Base-by-base conservation (phyloP, 2,329 filamentous ascomycete genomes). In the Scedosporium apiospermum region DNA sequence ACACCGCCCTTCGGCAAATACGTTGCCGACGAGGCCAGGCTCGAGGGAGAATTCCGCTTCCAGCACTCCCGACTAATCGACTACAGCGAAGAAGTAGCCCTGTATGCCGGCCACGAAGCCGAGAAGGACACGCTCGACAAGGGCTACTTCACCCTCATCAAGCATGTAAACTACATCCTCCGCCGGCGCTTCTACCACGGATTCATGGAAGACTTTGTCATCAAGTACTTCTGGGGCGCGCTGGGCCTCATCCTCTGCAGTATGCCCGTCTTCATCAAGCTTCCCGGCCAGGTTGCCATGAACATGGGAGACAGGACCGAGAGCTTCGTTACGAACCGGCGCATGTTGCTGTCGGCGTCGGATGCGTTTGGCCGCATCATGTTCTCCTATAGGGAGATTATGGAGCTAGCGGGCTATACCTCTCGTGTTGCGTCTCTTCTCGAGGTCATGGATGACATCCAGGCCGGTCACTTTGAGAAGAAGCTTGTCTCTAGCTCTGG, bases 191-290 rank as follows among this genome's bases (percentile, higher is more conserved):
- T 99, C 73, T 98, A 98, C 74, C 93, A 99, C 73, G 93, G 93
- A n/a, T 88, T 99, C 70, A 97, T 98, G 93, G 95, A 99, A 73
- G 95, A 99, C 74, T 99, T 97, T 75, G 91, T 98, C 63, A 96
- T 99, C 76, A 99, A 99, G 75, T 99, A 99, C 73, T 95, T 98
- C 76, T 99, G 95, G 95, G 95, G 95, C 49, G 93, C 95, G 2
- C 75, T 99, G 53, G 95, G 95, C 1, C 82, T 99, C 66, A 75
- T 96, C 66, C 86, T 99, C 9, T 99, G 95, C 79, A 96, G 91
- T 74, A 87, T 96, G 0, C 95, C 95, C 0, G 93, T 98, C 2
- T 99, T 99, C 74, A 90, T 99, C 80, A 93, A 93, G 74, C 83
- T 97, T 18, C 92, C 93, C 0, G 90, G 89, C 1, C 81, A 87